These are phyloP conservation scores for Trichoderma orchidacearum DNA, from an alignment of 495 filamentous ascomycete genomes.

Conservation along the genomic window DNA sequence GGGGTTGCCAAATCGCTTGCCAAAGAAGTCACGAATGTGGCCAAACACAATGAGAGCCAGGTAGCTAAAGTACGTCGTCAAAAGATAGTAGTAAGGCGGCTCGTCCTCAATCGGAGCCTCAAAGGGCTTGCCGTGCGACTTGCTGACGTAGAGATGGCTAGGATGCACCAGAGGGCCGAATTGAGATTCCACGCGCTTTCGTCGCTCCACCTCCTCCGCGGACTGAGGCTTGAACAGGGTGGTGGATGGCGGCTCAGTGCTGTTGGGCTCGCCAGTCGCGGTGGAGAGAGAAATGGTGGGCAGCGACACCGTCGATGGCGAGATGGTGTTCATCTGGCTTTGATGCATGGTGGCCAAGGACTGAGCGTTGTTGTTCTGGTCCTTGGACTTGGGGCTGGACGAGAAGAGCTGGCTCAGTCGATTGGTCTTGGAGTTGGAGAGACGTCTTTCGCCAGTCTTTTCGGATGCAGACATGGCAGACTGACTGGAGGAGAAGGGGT, in stretches of 20 bases:
- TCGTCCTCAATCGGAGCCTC: slow-evolving; percentile 83
- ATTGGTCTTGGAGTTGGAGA: slow-evolving; percentile 44
- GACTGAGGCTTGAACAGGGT: slow-evolving; percentile 87
- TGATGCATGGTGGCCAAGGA: slow-evolving; percentile 49
- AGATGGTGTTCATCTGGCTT: slow-evolving; percentile 10
- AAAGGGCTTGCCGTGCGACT: slow-evolving; percentile 63
- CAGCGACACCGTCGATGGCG: slow-evolving; percentile 54
- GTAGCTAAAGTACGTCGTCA: slow-evolving; percentile 96
- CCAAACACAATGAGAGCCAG: slow-evolving; percentile 90
- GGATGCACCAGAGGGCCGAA: slow-evolving; percentile 76
- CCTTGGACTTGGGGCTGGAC: slow-evolving; percentile 55
- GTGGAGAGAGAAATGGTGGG: slow-evolving; percentile 90
- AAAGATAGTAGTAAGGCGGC: slow-evolving; percentile 88
- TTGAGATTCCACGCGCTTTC: slow-evolving; percentile 73
- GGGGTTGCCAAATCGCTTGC: slow-evolving; percentile 76
- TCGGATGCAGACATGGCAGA: slow-evolving; percentile 23
- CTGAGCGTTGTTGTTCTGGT: slow-evolving; percentile 38
- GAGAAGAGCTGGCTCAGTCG: slow-evolving; percentile 49
- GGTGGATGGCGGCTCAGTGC: slow-evolving; percentile 69
- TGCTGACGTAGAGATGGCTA: slow-evolving; percentile 75
- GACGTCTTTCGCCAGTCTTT: slow-evolving; percentile 29
- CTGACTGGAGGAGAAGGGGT: slow-evolving; percentile 18
- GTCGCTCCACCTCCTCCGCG: slow-evolving; percentile 63
- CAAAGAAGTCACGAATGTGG: slow-evolving; percentile 93
- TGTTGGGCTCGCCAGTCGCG: slow-evolving; percentile 59